Conservation (phyloP, 1,139 yeast genomes). For the Casaregolazyma suthepensis region DNA sequence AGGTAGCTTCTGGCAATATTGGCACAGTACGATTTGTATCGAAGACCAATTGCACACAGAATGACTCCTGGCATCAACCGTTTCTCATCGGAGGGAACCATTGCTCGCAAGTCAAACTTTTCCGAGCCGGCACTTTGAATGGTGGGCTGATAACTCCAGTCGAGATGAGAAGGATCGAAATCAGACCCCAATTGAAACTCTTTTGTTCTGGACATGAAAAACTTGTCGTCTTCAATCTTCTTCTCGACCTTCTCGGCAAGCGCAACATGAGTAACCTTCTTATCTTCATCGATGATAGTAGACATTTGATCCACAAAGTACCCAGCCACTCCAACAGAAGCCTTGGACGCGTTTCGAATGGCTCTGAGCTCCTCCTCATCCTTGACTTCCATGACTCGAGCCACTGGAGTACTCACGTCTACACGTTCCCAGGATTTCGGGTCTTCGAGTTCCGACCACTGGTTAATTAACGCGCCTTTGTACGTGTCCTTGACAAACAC, state of each 20-base stretch:
- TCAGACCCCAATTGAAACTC: constrained; percentile 54
- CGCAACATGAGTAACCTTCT: constrained; percentile 64
- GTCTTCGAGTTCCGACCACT: constrained; percentile 44
- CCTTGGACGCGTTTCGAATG: constrained; percentile 65
- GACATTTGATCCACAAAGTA: constrained; percentile 86
- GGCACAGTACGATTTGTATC: constrained; percentile 87
- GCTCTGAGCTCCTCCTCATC: constrained; percentile 71
- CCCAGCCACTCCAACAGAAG: constrained; percentile 69
- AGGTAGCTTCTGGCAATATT: constrained; percentile 82
- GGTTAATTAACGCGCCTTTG: constrained; percentile 76
- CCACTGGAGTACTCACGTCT: constrained; percentile 55
- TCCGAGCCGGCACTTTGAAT: constrained; percentile 71
- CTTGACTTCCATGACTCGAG: constrained; percentile 62
- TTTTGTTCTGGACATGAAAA: constrained; percentile 43
- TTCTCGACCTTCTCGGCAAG: constrained; percentile 73
- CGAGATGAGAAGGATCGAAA: constrained; percentile 71
- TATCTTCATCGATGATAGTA: constrained; percentile 78
- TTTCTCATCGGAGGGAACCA: constrained; percentile 69
- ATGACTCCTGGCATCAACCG: constrained; percentile 73
- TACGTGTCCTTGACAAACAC: constrained; percentile 64
- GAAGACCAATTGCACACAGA: constrained; percentile 73
- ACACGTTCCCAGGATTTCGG: constrained; percentile 34
- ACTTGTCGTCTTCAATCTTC: constrained; percentile 71
- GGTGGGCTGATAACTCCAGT: constrained; percentile 94
- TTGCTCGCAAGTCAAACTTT: constrained; percentile 74